Conservation (phyloP, 495 filamentous ascomycete species). For the Aspergillus ellipticus region DNA sequence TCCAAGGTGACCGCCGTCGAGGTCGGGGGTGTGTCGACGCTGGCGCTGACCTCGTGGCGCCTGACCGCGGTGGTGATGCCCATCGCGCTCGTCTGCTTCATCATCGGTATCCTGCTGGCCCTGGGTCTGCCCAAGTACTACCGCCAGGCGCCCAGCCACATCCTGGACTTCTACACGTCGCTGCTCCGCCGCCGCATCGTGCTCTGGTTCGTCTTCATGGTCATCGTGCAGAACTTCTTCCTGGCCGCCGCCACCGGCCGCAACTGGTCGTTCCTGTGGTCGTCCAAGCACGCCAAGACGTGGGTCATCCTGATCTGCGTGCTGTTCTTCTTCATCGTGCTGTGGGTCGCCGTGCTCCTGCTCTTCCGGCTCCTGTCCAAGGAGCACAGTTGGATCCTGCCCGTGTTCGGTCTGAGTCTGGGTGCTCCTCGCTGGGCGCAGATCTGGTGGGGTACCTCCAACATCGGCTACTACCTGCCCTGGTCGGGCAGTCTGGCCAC, state of each 20-base stretch:
- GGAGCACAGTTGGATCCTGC: conserved; percentile 60
- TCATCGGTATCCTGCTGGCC: conserved; percentile 50
- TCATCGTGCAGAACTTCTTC: conserved; percentile 66
- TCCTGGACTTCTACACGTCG: conserved; percentile 32
- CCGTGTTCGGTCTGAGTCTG: conserved; percentile 63
- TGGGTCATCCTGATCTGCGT: conserved; percentile 53
- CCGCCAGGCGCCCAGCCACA: conserved; percentile 32
- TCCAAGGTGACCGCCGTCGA: conserved; percentile 29
- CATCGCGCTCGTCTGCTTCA: conserved; percentile 51
- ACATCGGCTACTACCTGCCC: conserved; percentile 56
- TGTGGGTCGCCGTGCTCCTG: conserved; percentile 51
- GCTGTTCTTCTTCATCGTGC: conserved; percentile 53
- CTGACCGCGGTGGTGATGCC: conserved; percentile 51
- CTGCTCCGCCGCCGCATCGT: conserved; percentile 57
- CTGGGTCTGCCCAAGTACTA: conserved; percentile 63
- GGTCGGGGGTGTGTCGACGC: conserved; percentile 24
- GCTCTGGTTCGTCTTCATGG: conserved; percentile 51
- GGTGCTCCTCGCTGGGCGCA: conserved; percentile 63
- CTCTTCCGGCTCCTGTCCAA: conserved; percentile 48
- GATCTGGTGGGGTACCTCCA: conserved; percentile 59
- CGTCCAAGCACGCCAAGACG: conserved; percentile 44
- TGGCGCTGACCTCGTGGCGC: conserved; percentile 39
- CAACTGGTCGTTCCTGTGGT: conserved; percentile 61
- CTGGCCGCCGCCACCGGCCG: conserved; percentile 59
- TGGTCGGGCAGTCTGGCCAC: conserved; percentile 49